Evolutionary conservation across 148 eudicot species (phyloP), one percentile per base, ranked within the genome.

Genomic region (Spergularia bocconei): DNA sequence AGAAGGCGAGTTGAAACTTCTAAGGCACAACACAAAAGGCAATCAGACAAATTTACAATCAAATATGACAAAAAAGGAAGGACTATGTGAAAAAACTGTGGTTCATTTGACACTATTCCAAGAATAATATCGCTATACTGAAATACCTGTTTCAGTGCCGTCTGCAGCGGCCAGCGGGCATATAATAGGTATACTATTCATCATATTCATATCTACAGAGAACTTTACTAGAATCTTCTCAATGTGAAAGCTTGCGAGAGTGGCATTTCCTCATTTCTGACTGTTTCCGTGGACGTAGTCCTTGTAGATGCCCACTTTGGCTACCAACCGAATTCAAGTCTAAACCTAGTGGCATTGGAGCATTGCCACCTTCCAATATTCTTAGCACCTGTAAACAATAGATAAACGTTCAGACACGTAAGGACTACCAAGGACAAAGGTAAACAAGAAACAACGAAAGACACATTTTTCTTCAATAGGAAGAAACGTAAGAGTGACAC

Each of bases 181-280:
- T 59, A 67, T 72, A 60, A 47, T 44, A 48, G 60, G 39, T 47
- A 57, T n/a, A 44, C 16, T 48, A 66, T 20, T 36, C 38, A 19
- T 59, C 25, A 19, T 41, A 38, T 73, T 13, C 65, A 65, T 64
- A 77, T 61, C 61, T 77, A 63, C 53, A 63, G 11, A 7, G 51
- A 54, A 39, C 19, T 11, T 11, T 6, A 52, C 72, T 58, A 23
- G 54, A 61, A 6, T 3, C 21, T 70, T 52, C 36, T 86, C 79
- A 88, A 54, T 91, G 88, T 53, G 97, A 92, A 70, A 88, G 90
- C 77, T 83, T 88, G 67, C 97, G 89, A 38, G 91, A 90, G 76
- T 92, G 92, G 47, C 84, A 76, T 79, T 78, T 88, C 71, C 85
- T 82, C 63, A 86, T 61, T 73, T 83, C 84, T 6, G 83, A 75